These are phyloP conservation scores for Marasmius tenuissimus DNA, from an alignment of 1,284 basidiomycete species.

Conservation along the genomic window DNA sequence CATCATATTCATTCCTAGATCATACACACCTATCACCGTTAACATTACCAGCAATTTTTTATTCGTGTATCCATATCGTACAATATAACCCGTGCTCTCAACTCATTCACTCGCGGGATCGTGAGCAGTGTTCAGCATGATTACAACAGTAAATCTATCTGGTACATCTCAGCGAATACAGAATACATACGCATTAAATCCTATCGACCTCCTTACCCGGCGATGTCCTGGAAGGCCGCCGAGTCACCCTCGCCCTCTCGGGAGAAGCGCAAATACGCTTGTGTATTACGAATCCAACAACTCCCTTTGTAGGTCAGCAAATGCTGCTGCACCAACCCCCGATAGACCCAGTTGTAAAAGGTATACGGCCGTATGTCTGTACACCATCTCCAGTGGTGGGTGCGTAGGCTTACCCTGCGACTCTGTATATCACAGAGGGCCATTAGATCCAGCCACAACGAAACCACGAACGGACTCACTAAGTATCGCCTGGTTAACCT, in stretches of 20 bases:
- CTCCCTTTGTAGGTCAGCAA: constrained; percentile 75
- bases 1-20: background rate
- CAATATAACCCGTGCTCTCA: background rate
- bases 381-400: constrained; percentile 73
- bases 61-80: background rate
- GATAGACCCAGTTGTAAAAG: constrained; percentile 66
- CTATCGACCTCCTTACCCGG: background rate
- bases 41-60: background rate
- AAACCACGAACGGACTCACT: constrained; percentile 45
- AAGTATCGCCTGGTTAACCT: constrained; percentile 79
- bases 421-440: constrained; percentile 38
- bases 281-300: constrained; percentile 45
- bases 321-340: constrained; percentile 74
- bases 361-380: constrained; percentile 67
- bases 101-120: too few relatives aligned
- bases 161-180: background rate
- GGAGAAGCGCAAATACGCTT: background rate
- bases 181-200: background rate
- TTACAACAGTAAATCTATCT: too few relatives aligned
- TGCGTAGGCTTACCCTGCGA: constrained; percentile 73
- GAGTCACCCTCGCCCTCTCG: background rate
- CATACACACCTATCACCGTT: background rate
- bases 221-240: background rate
- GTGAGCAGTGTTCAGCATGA: too few relatives aligned
- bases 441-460: background rate